Evolutionary conservation across 345 rosid species (phyloP), one percentile per base, ranked within the genome.

Genomic region (Eucalyptus curtisii): DNA sequence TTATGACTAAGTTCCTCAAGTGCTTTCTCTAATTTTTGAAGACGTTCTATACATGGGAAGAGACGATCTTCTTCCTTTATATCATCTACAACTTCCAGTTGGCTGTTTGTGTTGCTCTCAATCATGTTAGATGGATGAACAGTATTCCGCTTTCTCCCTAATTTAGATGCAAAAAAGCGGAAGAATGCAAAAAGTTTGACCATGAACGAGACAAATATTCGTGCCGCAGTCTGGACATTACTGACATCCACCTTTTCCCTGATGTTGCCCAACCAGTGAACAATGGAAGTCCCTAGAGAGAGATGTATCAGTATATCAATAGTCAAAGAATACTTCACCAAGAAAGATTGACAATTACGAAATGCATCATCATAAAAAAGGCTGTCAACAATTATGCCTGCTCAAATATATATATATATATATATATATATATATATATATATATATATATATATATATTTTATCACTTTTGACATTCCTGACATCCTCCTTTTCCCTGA

Each of bases 41-140:
- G 96, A 31, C 98, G 98, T 53, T 96, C 96, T 61, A 96, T 87
- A 89, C 96, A 97, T 24, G 96, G 98, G 88, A 59, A 90, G 42
- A 96, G 88, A 84, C 7, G 88, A 86, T 96, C 94, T 88, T 94
- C 84, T 76, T 76, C 84, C 40, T 40, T 13, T 37, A 11, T 76
- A 76, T 76, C 47, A 19, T 76, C 84, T 40, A 10, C 47, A 76
- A 76, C 84, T 76, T 76, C 47, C 84, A 40, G 27, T 76, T 85
- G 90, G 82, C 86, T 87, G 82, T 88, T 89, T 76, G 87, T 66
- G 86, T 71, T 90, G 55, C 86, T 68, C 79, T 93, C 96, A 52
- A 90, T 33, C 89, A 90, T 86, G 90, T 86, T 93, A 87, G 96
- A 92, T 57, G 94, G 96, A 89, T 89, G 89, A 31, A 95, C 86